These are phyloP conservation scores for Talaromyces sp. DNA, from an alignment of 2,329 filamentous ascomycete genomes.

Conservation along the genomic window DNA sequence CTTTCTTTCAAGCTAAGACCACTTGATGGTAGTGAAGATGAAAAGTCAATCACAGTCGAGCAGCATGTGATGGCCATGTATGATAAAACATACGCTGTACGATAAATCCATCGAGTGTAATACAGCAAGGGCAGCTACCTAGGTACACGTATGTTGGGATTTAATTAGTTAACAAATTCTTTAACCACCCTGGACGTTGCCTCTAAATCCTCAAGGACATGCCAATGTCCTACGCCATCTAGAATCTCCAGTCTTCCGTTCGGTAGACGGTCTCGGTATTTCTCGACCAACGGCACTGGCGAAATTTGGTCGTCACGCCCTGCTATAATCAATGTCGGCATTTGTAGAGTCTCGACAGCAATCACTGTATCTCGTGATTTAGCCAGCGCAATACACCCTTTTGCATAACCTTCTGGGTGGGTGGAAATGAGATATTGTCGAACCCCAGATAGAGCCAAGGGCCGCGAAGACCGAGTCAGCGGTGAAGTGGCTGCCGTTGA, in stretches of 20 bases:
- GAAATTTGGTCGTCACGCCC: neutral
- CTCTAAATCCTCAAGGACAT: neutral
- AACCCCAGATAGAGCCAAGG: neutral
- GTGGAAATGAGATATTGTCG: conserved; percentile 1
- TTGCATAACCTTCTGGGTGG: neutral
- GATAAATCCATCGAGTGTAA: neutral
- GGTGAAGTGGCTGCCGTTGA: neutral
- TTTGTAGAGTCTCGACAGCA: neutral
- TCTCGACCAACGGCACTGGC: neutral
- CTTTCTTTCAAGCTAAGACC: conserved; percentile 12
- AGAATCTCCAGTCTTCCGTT: neutral
- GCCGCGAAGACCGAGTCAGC: neutral
- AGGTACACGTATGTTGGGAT: conserved; percentile 7
- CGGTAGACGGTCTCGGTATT: neutral
- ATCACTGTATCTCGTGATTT: neutral
- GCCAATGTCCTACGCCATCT: neutral
- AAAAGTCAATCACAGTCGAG: neutral
- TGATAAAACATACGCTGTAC: neutral
- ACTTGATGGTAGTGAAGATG: neutral
- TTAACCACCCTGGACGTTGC: neutral
- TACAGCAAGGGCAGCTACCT: neutral
- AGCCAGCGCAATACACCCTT: conserved; percentile 1
- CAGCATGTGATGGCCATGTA: neutral
- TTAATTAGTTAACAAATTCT: neutral
- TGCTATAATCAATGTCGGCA: neutral